Conservation (phyloP, 345 rosid species). For the Theobroma cacao region DNA sequence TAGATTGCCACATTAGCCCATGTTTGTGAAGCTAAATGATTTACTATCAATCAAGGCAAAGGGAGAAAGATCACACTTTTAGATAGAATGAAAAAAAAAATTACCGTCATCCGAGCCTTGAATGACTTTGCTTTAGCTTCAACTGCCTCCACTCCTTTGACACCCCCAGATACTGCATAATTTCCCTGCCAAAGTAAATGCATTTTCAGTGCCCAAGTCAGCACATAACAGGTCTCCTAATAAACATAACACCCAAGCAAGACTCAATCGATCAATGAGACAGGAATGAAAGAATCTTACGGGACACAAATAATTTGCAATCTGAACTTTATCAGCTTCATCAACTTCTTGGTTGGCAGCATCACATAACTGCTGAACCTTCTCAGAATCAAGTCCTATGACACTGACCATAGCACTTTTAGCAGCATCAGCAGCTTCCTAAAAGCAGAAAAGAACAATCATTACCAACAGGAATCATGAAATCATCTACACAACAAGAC, state of each 20-base stretch:
- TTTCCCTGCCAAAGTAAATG: conserved; percentile 60
- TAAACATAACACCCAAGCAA: neutral
- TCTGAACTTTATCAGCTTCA: conserved; percentile 77
- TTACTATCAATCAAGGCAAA: neutral
- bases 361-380: conserved; percentile 86
- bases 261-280: neutral
- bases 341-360: conserved; percentile 94
- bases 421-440: conserved; percentile 99
- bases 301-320: conserved; percentile 85
- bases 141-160: conserved; percentile 85
- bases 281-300: conserved; percentile 38
- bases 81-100: neutral
- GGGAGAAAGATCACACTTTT: neutral
- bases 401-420: conserved; percentile 95
- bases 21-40: neutral
- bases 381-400: conserved; percentile 81
- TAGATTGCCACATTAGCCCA: neutral
- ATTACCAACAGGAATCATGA: conserved; percentile 11
- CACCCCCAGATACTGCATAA: conserved; percentile 95
- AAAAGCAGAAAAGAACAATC: conserved; percentile 18
- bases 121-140: conserved; percentile 94
- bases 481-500: neutral
- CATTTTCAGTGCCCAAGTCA: neutral
- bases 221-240: neutral
- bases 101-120: conserved; percentile 95